Evolutionary conservation across 2,329 filamentous ascomycete species (phyloP).

Genomic region (Scleromitrula shiraiana): DNA sequence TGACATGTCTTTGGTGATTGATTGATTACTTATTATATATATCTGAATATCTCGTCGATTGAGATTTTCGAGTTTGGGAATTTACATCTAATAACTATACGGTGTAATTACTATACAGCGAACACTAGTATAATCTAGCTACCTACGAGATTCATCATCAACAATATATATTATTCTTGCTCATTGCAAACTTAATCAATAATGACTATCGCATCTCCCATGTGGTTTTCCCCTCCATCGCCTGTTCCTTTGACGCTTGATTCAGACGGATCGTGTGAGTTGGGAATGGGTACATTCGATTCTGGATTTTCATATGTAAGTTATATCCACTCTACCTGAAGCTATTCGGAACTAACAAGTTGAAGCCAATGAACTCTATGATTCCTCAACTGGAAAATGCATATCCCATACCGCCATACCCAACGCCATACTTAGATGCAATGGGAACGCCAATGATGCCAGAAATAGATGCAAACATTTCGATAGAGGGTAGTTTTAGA

Average conservation of each 20-base stretch:
- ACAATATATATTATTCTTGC: too few species aligned
- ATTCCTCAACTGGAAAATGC: background rate
- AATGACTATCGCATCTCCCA: slow-evolving; percentile 4
- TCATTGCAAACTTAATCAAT: background rate
- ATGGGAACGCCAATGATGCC: background rate
- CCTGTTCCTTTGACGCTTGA: slow-evolving; percentile 4
- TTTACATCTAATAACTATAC: too few species aligned
- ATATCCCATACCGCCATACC: slow-evolving; percentile 6
- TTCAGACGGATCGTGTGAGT: slow-evolving; percentile 1
- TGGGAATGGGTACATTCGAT: slow-evolving; percentile 1
- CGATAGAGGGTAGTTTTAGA: background rate
- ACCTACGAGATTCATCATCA: too few species aligned
- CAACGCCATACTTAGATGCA: slow-evolving; percentile 2
- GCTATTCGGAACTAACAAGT: background rate
- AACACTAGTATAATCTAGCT: too few species aligned
- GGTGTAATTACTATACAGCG: too few species aligned
- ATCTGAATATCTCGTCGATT: too few species aligned
- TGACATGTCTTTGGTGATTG: background rate
- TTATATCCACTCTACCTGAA: background rate
- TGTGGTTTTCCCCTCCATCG: slow-evolving; percentile 6
- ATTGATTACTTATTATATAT: slow-evolving; percentile 11
- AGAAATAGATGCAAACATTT: slow-evolving; percentile 2
- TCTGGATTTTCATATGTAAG: slow-evolving; percentile 5
- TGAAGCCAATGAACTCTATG: background rate
- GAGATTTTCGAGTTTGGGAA: too few species aligned